Evolutionary conservation across 2,329 filamentous ascomycete species (phyloP).

Genomic region (Fusarium sulawesiense): DNA sequence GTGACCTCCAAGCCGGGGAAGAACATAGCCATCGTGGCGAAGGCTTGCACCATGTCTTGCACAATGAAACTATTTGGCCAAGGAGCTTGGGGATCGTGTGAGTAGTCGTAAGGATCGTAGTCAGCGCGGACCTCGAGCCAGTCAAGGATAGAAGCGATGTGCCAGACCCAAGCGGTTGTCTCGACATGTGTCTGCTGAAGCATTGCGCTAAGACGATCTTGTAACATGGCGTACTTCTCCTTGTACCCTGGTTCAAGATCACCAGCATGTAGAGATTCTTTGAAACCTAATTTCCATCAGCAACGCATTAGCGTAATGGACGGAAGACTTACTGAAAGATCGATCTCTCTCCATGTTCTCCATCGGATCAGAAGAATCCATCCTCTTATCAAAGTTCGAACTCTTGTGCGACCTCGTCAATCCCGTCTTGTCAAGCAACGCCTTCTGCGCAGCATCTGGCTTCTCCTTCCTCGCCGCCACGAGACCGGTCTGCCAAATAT

Average conservation of each 20-base stretch:
- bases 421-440: slow-evolving; percentile 26
- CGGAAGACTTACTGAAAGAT: slow-evolving; percentile 29
- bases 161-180: slow-evolving; percentile 41
- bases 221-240: slow-evolving; percentile 29
- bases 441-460: background rate
- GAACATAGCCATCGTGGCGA: slow-evolving; percentile 45
- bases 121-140: slow-evolving; percentile 40
- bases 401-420: slow-evolving; percentile 2
- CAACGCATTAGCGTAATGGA: fast-evolving
- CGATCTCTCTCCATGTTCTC: slow-evolving; percentile 45
- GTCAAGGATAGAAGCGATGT: slow-evolving; percentile 37
- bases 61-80: slow-evolving; percentile 46
- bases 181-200: slow-evolving; percentile 23
- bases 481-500: slow-evolving; percentile 41
- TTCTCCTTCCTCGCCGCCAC: slow-evolving; percentile 16
- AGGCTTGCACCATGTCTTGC: slow-evolving; percentile 43
- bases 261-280: slow-evolving; percentile 44
- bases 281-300: slow-evolving; percentile 32
- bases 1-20: slow-evolving; percentile 33
- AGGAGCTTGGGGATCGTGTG: slow-evolving; percentile 21
- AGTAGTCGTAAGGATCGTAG: slow-evolving; percentile 24
- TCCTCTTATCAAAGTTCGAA: slow-evolving; percentile 4
- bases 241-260: slow-evolving; percentile 45
- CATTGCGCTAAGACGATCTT: slow-evolving; percentile 35
- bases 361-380: slow-evolving; percentile 23